Evolutionary conservation across 352 stramenopile genomes (phyloP).

Genomic region (Pythium diclinum): DNA sequence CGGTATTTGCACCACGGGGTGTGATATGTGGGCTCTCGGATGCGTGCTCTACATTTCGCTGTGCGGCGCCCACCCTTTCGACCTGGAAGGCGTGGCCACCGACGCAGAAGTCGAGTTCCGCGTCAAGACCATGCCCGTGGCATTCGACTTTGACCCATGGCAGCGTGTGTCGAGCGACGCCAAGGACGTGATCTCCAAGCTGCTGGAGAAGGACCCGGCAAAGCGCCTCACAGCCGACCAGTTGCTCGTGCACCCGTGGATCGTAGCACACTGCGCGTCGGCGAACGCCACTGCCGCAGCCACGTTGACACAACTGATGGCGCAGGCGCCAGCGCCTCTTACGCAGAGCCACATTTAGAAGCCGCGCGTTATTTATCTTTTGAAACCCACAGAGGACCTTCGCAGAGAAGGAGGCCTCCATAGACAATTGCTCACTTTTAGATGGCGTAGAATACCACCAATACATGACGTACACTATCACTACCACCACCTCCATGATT

Average conservation of each 20-base stretch:
- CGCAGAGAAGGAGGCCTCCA: background rate
- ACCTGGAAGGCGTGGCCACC: conserved; percentile 79
- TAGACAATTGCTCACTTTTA: background rate
- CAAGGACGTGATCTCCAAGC: conserved; percentile 86
- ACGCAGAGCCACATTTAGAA: conserved; percentile 7
- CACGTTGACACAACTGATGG: background rate
- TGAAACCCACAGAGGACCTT: conserved; percentile 4
- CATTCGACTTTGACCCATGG: conserved; percentile 50
- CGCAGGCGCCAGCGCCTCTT: background rate
- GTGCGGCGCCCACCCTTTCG: conserved; percentile 90
- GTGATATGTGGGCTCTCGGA: conserved; percentile 85
- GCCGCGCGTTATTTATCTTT: conserved; percentile 17
- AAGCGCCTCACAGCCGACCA: conserved; percentile 84
- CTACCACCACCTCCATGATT: no score
- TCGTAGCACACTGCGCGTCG: conserved; percentile 30
- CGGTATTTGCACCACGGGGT: conserved; percentile 53
- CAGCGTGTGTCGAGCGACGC: conserved; percentile 81
- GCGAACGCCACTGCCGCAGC: conserved; percentile 20
- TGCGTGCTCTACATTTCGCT: conserved; percentile 95
- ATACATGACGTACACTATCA: conserved; percentile 11
- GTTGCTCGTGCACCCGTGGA: conserved; percentile 91
- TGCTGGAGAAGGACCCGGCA: conserved; percentile 86
- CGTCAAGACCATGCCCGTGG: conserved; percentile 59
- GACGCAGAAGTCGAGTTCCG: conserved; percentile 84
- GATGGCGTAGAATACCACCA: background rate